Base-by-base conservation (phyloP, 768 basidiomycete species). In the Fibroporia radiculosa region DNA sequence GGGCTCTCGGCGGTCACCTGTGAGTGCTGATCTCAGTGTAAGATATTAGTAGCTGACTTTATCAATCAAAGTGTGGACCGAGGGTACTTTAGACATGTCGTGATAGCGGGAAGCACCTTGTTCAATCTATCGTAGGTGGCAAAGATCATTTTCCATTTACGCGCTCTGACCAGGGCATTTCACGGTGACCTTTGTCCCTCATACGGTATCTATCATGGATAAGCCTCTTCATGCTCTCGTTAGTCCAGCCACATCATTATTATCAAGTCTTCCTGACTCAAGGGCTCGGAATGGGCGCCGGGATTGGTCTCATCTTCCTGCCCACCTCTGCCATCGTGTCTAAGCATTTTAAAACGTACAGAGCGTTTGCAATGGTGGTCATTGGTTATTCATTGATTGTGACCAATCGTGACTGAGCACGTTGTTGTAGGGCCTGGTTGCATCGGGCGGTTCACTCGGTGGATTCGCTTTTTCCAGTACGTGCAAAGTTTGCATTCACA, bases 201-300 rank as follows among this genome's bases (percentile, higher is more conserved):
- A 31, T 31, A 10, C 29, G 29, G n/a, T 31, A n/a, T 19, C 11
- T 16, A 13, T 23, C n/a, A n/a, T n/a, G n/a, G n/a, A n/a, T n/a
- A n/a, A 39, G 38, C 22, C 38, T 16, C 13, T 58, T 58, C 55
- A 70, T 71, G 67, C 66, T 75, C 20, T 74, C 75, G 0, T 53
- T 75, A 5, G 65, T 67, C 1, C 60, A 67, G 27, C 66, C 64
- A 2, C 55, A 68, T 24, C 65, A 65, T 4, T 55, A 68, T 25
- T 64, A 63, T n/a, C 38, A 39, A 22, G 66, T 77, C 40, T 76
- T 79, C 53, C 60, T 79, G 6, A 61, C 72, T 0, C 77, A 80
- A 58, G 77, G 70, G 3, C 57, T 80, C 14, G 76, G 73, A 12
- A 71, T 75, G 61, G 78, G 77, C 1, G 52, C 74, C 3, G 72